These are phyloP conservation scores for Conidiobolus incongruus DNA, from an alignment of 371 early-diverging fungal species.

Conservation along the genomic window DNA sequence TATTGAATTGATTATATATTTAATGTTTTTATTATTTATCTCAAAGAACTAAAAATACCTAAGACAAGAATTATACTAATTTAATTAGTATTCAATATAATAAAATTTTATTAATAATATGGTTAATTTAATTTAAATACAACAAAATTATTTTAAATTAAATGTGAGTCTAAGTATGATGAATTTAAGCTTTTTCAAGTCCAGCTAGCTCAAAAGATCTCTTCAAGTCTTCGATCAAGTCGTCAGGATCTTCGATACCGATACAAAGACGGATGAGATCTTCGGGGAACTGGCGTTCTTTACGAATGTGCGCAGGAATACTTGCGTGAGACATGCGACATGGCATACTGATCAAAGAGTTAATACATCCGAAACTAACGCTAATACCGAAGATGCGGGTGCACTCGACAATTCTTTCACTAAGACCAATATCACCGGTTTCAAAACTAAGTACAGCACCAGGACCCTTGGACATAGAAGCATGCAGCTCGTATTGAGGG, in stretches of 20 bases:
- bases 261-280: slow-evolving; percentile 88
- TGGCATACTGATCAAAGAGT: slow-evolving; percentile 92
- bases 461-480: slow-evolving; percentile 50
- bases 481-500: slow-evolving; percentile 71
- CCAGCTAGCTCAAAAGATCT: slow-evolving; percentile 52
- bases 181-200: too few species aligned
- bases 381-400: slow-evolving; percentile 73
- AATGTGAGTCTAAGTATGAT: too few species aligned
- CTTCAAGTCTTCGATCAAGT: slow-evolving; percentile 72
- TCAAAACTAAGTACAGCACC: slow-evolving; percentile 90
- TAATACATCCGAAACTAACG: slow-evolving; percentile 91
- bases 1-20: too few species aligned
- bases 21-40: too few species aligned
- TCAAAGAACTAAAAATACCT: too few species aligned
- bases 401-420: slow-evolving; percentile 65
- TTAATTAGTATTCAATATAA: too few species aligned
- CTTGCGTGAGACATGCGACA: slow-evolving; percentile 94
- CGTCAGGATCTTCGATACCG: slow-evolving; percentile 90
- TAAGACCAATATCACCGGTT: slow-evolving; percentile 63
- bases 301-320: slow-evolving; percentile 74
- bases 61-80: too few species aligned
- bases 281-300: slow-evolving; percentile 69
- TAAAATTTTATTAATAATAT: too few species aligned
- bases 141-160: too few species aligned
- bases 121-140: too few species aligned